Evolutionary conservation across 2,329 filamentous ascomycete genomes (phyloP), one percentile per base, ranked within the genome.

Genomic region (Clonostachys solani): DNA sequence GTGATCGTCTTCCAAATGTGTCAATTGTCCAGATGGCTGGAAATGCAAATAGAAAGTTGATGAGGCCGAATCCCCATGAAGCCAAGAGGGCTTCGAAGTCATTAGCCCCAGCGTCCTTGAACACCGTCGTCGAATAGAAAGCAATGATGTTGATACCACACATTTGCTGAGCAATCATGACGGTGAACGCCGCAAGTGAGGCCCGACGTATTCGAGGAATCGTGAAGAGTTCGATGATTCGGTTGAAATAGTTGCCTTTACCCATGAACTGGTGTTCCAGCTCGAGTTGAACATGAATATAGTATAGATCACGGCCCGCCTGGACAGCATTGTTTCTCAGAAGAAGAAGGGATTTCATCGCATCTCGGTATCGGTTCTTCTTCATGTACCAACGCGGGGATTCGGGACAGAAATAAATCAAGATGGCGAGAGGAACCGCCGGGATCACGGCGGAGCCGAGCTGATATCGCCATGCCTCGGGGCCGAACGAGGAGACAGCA

Each of bases 141-240:
- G 86, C 83, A 47, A 90, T 86, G 48, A 89, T 86, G 60, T 89
- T 88, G 63, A 87, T 77, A 45, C 66, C 78, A 55, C 83, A 86
- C 77, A 87, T 83, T 62, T 87, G 83, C 63, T 87, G 84, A 1
- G 82, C 83, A 56, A 87, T 83, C 89, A 95, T 95, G 54, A 92
- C 87, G 2, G 83, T 81, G 53, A 84, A 87, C 1, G 88, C 86
- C 6, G 89, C 89, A 33, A 87, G 74, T 5, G 84, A 92, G 4
- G 90, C 90, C 38, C 85, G 78, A 13, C 84, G 78, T 12, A 87
- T 72, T 42, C 86, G 78, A 2, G 86, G 83, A 48, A 89, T 77
- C 12, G 81, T 86, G 57, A 89, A 86, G 2, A 86, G 69, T 59
- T 89, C 79, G 36, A 75, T 55, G 53, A 89, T 83, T 15, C 86